Evolutionary conservation across 2,329 filamentous ascomycete species (phyloP).

Genomic region (Leptographium galeiforme): DNA sequence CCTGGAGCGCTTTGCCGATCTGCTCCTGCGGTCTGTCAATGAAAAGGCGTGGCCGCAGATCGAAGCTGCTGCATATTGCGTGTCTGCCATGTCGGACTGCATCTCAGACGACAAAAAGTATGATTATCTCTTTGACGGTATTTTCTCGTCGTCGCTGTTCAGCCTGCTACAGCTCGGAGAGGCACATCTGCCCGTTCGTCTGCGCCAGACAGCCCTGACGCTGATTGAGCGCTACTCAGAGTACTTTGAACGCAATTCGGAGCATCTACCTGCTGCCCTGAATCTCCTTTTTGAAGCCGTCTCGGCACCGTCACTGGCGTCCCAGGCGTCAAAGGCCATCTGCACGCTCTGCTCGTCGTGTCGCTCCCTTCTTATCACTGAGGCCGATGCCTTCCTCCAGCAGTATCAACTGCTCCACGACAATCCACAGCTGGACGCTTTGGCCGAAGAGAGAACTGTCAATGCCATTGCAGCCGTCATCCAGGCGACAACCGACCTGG

Average conservation of each 20-base stretch:
- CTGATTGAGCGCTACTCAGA: slow-evolving; percentile 61
- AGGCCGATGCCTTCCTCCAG: slow-evolving; percentile 54
- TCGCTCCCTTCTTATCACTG: slow-evolving; percentile 50
- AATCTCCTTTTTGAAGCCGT: slow-evolving; percentile 63
- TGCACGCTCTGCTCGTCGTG: slow-evolving; percentile 63
- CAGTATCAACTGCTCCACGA: slow-evolving; percentile 56
- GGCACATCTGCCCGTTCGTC: slow-evolving; percentile 43
- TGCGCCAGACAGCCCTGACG: slow-evolving; percentile 54
- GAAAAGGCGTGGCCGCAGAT: slow-evolving; percentile 42
- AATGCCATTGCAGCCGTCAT: slow-evolving; percentile 64
- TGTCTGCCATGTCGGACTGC: slow-evolving; percentile 55
- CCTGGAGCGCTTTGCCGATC: slow-evolving; percentile 41
- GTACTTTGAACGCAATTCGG: slow-evolving; percentile 60
- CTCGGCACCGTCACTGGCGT: slow-evolving; percentile 44
- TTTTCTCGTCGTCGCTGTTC: slow-evolving; percentile 51
- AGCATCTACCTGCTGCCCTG: slow-evolving; percentile 54
- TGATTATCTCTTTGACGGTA: slow-evolving; percentile 43
- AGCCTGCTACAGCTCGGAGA: slow-evolving; percentile 36
- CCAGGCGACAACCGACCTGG: slow-evolving; percentile 52
- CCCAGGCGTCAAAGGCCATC: slow-evolving; percentile 63
- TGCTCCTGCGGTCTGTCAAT: slow-evolving; percentile 36
- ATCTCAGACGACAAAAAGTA: slow-evolving; percentile 41
- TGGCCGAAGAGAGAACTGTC: slow-evolving; percentile 60
- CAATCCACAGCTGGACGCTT: slow-evolving; percentile 47
- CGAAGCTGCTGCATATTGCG: slow-evolving; percentile 47